These are phyloP conservation scores for Carex littledalei DNA, from an alignment of 176 grass and related monocot genomes.

Conservation along the genomic window DNA sequence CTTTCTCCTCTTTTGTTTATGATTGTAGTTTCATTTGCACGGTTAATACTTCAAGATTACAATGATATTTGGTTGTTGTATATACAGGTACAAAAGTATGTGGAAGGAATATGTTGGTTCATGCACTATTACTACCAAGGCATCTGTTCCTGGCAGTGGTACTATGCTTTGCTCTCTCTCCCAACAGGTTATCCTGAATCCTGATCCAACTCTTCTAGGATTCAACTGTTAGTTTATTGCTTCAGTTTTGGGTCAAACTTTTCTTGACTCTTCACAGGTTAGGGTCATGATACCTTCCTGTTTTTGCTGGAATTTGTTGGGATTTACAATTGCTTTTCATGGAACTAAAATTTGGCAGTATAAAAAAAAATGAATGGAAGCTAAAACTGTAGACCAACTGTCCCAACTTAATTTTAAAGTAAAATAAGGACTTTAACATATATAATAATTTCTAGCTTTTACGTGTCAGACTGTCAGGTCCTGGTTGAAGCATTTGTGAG, in stretches of 20 bases:
- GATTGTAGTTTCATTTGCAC: not conserved
- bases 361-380: not conserved
- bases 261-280: not conserved
- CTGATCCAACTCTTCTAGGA: not conserved
- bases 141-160: constrained; percentile 61
- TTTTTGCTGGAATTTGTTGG: not conserved
- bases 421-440: not conserved
- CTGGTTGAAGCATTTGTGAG: not conserved
- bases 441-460: not conserved
- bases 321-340: not conserved
- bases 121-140: constrained; percentile 53
- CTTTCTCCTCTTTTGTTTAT: constrained; percentile 20
- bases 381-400: not conserved
- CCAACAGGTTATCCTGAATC: not conserved
- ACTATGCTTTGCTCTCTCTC: not conserved
- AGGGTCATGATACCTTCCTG: not conserved
- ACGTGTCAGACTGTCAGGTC: not conserved
- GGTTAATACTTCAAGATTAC: not conserved
- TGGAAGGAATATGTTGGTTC: constrained; percentile 63
- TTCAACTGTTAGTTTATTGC: not conserved
- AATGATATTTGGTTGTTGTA: not conserved
- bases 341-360: not conserved
- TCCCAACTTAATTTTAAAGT: not conserved
- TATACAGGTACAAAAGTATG: constrained; percentile 52
- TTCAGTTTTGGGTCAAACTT: not conserved